Evolutionary conservation across 345 rosid genomes (phyloP).

Genomic region (Balakata baccata): DNA sequence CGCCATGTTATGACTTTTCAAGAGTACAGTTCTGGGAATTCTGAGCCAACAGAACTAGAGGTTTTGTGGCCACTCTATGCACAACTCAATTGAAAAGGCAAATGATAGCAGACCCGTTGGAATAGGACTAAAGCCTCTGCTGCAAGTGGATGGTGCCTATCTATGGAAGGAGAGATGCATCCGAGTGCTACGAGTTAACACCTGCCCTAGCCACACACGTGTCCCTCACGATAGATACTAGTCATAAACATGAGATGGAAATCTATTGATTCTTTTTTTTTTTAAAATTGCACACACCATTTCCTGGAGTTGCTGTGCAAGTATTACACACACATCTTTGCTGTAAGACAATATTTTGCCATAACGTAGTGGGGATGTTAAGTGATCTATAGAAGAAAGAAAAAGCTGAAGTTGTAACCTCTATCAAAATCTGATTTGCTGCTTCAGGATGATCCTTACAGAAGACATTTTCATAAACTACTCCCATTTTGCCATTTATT

Average conservation of each 20-base stretch:
- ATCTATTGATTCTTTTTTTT: too few species aligned
- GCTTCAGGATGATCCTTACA: background rate
- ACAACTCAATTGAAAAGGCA: background rate
- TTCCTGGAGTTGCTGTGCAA: too few species aligned
- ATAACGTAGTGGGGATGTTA: background rate
- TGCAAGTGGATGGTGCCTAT: background rate
- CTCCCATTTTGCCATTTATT: background rate
- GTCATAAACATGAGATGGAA: slow-evolving; percentile 38
- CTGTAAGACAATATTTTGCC: too few species aligned
- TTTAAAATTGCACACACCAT: too few species aligned
- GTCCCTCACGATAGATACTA: too few species aligned
- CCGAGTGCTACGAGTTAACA: background rate
- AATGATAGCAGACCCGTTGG: background rate
- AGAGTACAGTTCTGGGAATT: background rate
- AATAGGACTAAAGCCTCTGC: background rate
- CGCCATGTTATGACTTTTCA: background rate
- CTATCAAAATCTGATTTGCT: background rate
- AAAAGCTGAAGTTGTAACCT: background rate
- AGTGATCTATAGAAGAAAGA: background rate
- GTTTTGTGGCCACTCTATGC: background rate
- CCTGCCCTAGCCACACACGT: background rate
- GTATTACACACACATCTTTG: too few species aligned
- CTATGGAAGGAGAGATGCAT: too few species aligned
- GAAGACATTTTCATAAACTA: background rate
- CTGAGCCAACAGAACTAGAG: background rate